A percentile compares a stretch with the other conserved stretches of the same genome.
These are phyloP conservation scores for Physcomitrium patens DNA, from an alignment of 225 moss, liverwort and hornwort genomes.

Conservation along the genomic window DNA sequence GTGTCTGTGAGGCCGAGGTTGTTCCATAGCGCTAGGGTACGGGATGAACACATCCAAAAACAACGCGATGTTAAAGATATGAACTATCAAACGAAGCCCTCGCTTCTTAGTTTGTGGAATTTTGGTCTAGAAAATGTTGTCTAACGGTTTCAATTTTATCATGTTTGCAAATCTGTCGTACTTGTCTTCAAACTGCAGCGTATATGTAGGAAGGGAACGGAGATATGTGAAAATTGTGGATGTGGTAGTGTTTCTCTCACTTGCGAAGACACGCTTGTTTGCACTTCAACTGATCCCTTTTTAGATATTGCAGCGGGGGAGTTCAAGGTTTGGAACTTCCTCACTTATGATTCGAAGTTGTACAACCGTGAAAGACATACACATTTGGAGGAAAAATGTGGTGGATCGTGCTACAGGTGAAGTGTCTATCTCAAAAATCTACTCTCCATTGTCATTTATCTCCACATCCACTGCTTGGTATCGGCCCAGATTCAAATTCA, in stretches of 20 bases:
- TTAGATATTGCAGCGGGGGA: neutral
- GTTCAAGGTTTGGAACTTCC: neutral
- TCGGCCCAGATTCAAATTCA: too few relatives aligned
- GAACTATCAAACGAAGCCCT: slow-evolving; percentile 4
- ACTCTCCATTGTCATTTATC: too few relatives aligned
- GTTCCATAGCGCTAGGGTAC: neutral
- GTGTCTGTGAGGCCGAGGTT: neutral
- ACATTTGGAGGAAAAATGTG: slow-evolving; percentile 26
- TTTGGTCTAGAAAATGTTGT: neutral
- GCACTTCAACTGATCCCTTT: neutral
- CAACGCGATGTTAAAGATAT: neutral
- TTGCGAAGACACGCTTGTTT: neutral
- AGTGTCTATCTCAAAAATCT: neutral
- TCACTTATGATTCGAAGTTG: slow-evolving; percentile 15
- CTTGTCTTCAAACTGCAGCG: neutral
- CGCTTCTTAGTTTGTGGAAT: neutral
- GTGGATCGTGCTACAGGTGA: slow-evolving; percentile 36
- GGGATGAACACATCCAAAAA: neutral
- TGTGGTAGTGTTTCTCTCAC: slow-evolving; percentile 3
- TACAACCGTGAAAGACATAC: slow-evolving; percentile 10
- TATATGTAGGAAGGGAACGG: neutral
- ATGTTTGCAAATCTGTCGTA: neutral
- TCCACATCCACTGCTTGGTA: too few relatives aligned
- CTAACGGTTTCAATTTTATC: neutral
- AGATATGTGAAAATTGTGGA: neutral